These are phyloP conservation scores for Epichloe elymi DNA, from an alignment of 2,329 filamentous ascomycete species.

Conservation along the genomic window DNA sequence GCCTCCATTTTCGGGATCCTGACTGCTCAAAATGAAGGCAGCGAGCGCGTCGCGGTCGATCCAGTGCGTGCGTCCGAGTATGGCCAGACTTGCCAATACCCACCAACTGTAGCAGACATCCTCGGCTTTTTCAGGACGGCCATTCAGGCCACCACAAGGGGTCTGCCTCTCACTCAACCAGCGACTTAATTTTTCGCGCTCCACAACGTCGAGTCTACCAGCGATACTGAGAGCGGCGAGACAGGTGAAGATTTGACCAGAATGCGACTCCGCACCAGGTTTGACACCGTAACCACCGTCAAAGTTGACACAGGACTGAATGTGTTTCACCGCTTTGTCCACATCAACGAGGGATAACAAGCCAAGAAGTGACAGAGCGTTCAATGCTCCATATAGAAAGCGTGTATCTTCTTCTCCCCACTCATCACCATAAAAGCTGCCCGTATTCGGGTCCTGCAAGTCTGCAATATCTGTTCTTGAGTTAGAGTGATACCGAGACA, in stretches of 20 bases:
- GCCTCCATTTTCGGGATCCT: conserved; percentile 74
- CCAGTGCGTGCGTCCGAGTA: conserved; percentile 83
- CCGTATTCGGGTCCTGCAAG: conserved; percentile 67
- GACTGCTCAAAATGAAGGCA: conserved; percentile 73
- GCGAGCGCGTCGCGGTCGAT: conserved; percentile 73
- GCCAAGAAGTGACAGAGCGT: conserved; percentile 73
- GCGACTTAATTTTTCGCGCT: conserved; percentile 66
- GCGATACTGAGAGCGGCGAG: conserved; percentile 78
- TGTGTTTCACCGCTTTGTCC: conserved; percentile 63
- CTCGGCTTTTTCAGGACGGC: conserved; percentile 85
- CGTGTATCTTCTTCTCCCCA: conserved; percentile 95
- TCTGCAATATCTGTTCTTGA: conserved; percentile 52
- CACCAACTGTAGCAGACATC: conserved; percentile 99
- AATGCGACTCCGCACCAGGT: conserved; percentile 86
- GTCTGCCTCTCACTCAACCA: conserved; percentile 94
- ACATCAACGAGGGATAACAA: conserved; percentile 64
- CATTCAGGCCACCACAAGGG: conserved; percentile 78
- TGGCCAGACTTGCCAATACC: conserved; percentile 84
- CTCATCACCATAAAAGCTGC: conserved; percentile 85
- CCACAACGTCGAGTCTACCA: conserved; percentile 65
- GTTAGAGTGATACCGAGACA: conserved; percentile 8
- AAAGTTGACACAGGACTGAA: conserved; percentile 78
- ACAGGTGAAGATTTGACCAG: conserved; percentile 92
- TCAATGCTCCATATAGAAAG: conserved; percentile 83
- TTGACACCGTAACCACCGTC: conserved; percentile 87